A percentile compares a stretch with the other conserved stretches of the same genome.
Conservation (phyloP, 2,329 filamentous ascomycete genomes). For the Alternaria hordeiaustralica region DNA sequence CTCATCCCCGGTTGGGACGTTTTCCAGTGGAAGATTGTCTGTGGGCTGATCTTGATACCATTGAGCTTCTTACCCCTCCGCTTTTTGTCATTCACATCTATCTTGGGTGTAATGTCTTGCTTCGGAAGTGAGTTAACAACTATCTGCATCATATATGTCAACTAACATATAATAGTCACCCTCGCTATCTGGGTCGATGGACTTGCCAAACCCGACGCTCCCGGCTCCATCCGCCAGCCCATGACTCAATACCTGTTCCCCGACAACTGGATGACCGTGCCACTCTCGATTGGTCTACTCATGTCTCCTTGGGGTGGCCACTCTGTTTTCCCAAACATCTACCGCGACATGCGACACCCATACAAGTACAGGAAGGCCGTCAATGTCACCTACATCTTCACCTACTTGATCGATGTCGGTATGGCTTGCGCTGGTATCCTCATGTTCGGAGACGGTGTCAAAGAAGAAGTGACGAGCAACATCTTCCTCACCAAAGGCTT, state of each 20-base stretch:
- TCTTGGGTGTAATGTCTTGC: slow-evolving; percentile 90
- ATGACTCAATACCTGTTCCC: slow-evolving; percentile 83
- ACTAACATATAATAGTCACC: slow-evolving; percentile 67
- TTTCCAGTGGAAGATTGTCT: slow-evolving; percentile 83
- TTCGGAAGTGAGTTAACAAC: slow-evolving; percentile 73
- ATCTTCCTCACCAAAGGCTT: slow-evolving; percentile 79
- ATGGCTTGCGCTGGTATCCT: slow-evolving; percentile 85
- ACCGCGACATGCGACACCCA: slow-evolving; percentile 79
- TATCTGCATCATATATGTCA: background rate
- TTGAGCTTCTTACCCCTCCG: slow-evolving; percentile 85
- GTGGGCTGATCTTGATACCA: slow-evolving; percentile 77
- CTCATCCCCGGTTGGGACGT: slow-evolving; percentile 75
- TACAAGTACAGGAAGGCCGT: slow-evolving; percentile 79
- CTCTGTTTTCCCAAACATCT: slow-evolving; percentile 83
- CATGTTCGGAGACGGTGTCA: slow-evolving; percentile 93
- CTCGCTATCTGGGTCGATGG: slow-evolving; percentile 83
- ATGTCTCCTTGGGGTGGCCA: slow-evolving; percentile 82
- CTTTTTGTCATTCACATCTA: slow-evolving; percentile 85
- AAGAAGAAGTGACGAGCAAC: slow-evolving; percentile 89
- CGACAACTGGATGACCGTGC: slow-evolving; percentile 83
- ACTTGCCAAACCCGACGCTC: slow-evolving; percentile 77
- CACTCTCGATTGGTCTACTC: slow-evolving; percentile 85
- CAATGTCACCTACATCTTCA: slow-evolving; percentile 83
- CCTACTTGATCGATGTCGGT: slow-evolving; percentile 78
- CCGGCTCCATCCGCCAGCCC: slow-evolving; percentile 83